Evolutionary conservation across 768 basidiomycete species (phyloP).

Genomic region (Coprinellus aureogranulatus): DNA sequence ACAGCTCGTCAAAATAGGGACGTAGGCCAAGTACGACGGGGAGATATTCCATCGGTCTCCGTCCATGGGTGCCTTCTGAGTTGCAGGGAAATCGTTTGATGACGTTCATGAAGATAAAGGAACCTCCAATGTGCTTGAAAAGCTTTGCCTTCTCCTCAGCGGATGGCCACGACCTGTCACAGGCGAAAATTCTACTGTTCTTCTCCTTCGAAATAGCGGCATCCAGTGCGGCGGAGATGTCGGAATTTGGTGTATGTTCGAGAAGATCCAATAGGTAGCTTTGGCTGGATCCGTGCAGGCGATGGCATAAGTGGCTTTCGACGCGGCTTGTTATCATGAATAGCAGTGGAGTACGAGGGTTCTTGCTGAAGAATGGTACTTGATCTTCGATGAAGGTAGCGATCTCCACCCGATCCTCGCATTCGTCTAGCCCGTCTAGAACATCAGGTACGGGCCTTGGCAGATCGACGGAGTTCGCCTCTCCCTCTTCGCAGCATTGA

Average conservation of each 20-base stretch:
- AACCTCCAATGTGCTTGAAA: not conserved
- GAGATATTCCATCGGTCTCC: not conserved
- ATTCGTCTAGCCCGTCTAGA: constrained; percentile 20
- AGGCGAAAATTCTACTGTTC: not conserved
- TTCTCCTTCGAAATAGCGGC: not conserved
- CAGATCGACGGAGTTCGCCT: not conserved
- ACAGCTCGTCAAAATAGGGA: not conserved
- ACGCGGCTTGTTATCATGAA: not conserved
- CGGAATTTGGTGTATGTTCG: not conserved
- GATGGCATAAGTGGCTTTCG: not conserved
- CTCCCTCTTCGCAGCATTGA: no score
- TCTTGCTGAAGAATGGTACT: not conserved
- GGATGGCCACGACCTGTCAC: not conserved
- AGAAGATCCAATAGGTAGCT: not conserved
- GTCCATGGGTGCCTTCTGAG: not conserved
- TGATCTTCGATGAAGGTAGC: constrained; percentile 4
- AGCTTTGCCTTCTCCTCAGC: not conserved
- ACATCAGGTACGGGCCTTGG: constrained; percentile 5
- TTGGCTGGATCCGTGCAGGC: no score
- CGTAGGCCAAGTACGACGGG: not conserved
- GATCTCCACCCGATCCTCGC: constrained; percentile 8
- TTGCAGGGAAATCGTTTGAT: not conserved
- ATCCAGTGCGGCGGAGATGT: not conserved
- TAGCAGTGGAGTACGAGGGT: not conserved
- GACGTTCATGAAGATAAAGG: not conserved